Evolutionary conservation across 768 basidiomycete species (phyloP).

Genomic region (Mycena floridula): DNA sequence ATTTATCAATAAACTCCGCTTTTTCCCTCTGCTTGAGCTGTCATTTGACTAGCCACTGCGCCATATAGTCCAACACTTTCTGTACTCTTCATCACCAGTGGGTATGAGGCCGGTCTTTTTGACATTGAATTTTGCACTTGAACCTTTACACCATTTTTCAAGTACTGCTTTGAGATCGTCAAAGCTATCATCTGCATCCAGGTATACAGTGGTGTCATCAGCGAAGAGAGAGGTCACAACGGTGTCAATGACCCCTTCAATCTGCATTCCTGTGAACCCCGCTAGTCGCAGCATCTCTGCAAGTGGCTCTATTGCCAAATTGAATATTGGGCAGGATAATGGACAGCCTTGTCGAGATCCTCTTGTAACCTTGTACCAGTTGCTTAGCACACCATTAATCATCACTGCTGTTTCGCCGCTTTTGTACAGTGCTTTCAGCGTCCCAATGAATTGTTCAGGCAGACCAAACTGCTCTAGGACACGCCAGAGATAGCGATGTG

Average conservation of each 20-base stretch:
- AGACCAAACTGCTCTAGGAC: no score
- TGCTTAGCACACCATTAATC: not conserved
- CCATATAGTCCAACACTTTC: no score
- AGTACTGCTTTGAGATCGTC: not conserved
- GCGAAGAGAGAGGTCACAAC: not conserved
- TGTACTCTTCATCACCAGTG: not conserved
- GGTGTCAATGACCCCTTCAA: not conserved
- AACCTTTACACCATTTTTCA: not conserved
- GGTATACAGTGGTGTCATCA: not conserved
- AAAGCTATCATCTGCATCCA: not conserved
- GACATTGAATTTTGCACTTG: not conserved
- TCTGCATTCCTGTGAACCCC: not conserved
- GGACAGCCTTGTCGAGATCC: not conserved
- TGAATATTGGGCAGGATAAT: not conserved
- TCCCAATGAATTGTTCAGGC: no score
- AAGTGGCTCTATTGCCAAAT: not conserved
- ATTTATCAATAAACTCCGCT: no score
- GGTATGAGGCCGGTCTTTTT: not conserved
- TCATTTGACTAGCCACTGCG: no score
- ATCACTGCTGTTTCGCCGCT: no score
- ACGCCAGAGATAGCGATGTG: no score
- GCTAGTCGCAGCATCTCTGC: not conserved
- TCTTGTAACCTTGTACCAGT: not conserved
- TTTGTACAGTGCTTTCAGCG: no score
- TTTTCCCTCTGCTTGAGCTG: no score